Evolutionary conservation across 1,284 basidiomycete species (phyloP).

Genomic region (Sanghuangporus baumii): DNA sequence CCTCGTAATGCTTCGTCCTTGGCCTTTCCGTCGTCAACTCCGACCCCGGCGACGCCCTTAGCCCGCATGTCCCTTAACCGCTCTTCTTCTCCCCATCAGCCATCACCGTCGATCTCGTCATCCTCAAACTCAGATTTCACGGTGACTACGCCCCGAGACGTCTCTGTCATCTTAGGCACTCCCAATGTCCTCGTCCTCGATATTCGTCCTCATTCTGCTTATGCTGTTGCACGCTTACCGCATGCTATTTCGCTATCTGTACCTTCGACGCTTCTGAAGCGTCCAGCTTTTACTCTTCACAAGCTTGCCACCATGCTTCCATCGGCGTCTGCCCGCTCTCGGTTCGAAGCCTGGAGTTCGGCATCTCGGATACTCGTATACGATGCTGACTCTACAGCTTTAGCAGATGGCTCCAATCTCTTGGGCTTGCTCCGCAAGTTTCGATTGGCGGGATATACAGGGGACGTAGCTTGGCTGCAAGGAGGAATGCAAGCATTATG

Average conservation of each 20-base stretch:
- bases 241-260: constrained; percentile 85
- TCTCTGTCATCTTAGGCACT: constrained; percentile 30
- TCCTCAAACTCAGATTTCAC: constrained; percentile 24
- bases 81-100: neutral
- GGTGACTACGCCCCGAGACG: constrained; percentile 28
- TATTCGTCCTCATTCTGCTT: constrained; percentile 79
- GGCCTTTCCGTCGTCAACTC: neutral
- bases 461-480: constrained; percentile 67
- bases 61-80: neutral
- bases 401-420: constrained; percentile 66
- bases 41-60: neutral
- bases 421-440: constrained; percentile 84
- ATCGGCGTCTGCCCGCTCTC: constrained; percentile 45
- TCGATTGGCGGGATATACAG: constrained; percentile 58
- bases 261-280: constrained; percentile 90
- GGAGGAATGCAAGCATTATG: constrained; percentile 77
- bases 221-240: constrained; percentile 58
- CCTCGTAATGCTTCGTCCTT: neutral
- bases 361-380: constrained; percentile 70
- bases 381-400: constrained; percentile 65
- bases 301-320: constrained; percentile 75
- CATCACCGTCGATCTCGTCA: neutral
- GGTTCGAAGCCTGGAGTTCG: constrained; percentile 54
- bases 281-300: constrained; percentile 75
- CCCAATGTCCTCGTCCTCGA: constrained; percentile 63